Conservation (phyloP, 2,329 filamentous ascomycete genomes). For the Fusarium napiforme region DNA sequence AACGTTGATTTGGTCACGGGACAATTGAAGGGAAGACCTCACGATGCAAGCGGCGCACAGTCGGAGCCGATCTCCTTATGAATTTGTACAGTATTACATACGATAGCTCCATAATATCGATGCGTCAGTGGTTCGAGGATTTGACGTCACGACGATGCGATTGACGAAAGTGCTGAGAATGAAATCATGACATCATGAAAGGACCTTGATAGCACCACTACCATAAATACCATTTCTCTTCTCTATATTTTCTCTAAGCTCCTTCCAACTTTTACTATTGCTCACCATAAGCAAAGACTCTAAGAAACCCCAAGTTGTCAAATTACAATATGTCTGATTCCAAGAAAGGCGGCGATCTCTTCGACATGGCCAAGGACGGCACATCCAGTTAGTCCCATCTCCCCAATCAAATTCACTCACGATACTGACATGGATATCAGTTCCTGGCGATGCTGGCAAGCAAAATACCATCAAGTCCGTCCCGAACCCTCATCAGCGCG, state of each 20-base stretch:
- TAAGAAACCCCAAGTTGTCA: no score
- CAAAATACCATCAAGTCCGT: conserved; percentile 19
- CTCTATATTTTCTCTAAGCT: accelerated
- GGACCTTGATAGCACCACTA: background rate
- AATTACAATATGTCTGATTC: conserved; percentile 10
- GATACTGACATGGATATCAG: accelerated
- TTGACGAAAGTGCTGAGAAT: background rate
- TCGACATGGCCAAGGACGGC: conserved; percentile 31
- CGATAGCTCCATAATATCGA: conserved; percentile 1
- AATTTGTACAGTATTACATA: accelerated
- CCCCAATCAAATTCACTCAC: accelerated
- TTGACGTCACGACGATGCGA: conserved; percentile 23
- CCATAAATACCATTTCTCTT: background rate
- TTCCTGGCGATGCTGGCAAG: conserved; percentile 22
- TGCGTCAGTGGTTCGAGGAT: conserved; percentile 13
- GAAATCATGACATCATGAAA: conserved; percentile 26
- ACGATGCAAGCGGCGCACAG: accelerated
- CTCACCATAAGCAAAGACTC: no score
- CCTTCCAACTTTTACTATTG: background rate
- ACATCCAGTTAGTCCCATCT: background rate
- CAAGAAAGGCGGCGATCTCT: conserved; percentile 29
- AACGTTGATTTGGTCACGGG: background rate
- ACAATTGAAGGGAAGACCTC: background rate
- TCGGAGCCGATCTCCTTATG: no score
- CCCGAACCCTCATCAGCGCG: conserved; percentile 10